phyloP scores from a whole-genome alignment of 139 green algal species.

The Yamagishiella unicocca region DNA sequence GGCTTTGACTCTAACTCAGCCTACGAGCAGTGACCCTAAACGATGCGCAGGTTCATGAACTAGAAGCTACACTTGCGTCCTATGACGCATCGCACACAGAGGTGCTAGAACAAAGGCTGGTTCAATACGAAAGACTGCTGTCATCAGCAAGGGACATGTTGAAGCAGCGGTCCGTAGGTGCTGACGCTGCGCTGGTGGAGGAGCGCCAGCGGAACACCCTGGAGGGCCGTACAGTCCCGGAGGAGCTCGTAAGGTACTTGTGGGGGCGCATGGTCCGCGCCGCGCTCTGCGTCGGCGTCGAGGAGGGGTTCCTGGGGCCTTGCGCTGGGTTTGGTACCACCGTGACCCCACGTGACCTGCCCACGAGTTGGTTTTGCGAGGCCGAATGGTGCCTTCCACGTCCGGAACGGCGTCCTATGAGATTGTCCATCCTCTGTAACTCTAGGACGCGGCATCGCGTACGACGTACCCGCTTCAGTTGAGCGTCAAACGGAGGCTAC shows the following conservation, averaged over 20 bases:
- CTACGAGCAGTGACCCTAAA: too few species aligned
- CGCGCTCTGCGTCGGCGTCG: neutral
- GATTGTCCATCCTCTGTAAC: too few species aligned
- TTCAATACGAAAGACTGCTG: constrained; percentile 33
- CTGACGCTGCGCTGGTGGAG: neutral
- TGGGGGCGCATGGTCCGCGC: too few species aligned
- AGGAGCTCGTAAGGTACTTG: constrained; percentile 40
- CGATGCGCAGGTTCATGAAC: constrained; percentile 14
- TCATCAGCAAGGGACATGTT: constrained; percentile 21
- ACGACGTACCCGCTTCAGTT: too few species aligned
- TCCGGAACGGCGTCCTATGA: too few species aligned
- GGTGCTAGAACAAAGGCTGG: constrained; percentile 2
- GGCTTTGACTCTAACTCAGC: neutral
- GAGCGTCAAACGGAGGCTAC: too few species aligned
- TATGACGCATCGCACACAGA: constrained; percentile 22
- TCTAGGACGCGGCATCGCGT: too few species aligned
- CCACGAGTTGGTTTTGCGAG: too few species aligned
- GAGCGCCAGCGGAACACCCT: constrained; percentile 5
- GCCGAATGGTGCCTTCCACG: too few species aligned
- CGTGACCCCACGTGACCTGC: too few species aligned
- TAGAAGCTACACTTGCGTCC: constrained; percentile 1
- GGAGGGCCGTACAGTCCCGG: constrained; percentile 11
- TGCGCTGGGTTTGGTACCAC: too few species aligned
- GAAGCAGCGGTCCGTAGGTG: neutral
- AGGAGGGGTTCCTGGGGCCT: too few species aligned